These are phyloP conservation scores for Solanum chiquidenum DNA, from an alignment of 257 asterid genomes.

Conservation along the genomic window DNA sequence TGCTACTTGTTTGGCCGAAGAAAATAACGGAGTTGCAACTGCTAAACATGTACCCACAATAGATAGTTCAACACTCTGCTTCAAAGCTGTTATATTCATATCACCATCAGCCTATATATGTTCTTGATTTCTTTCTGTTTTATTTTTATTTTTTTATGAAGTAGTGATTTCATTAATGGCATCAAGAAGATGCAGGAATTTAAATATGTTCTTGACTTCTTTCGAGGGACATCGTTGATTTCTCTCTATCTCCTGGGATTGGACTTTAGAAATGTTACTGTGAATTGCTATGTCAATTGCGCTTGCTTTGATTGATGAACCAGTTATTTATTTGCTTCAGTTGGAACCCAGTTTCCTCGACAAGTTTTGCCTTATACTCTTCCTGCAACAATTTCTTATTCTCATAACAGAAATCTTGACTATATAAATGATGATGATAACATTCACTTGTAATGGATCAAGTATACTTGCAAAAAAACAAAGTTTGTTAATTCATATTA, in stretches of 20 bases:
- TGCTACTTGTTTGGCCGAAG: background rate
- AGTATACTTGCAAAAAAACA: background rate
- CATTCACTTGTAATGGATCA: background rate
- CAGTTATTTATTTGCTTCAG: constrained; percentile 76
- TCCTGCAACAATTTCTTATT: background rate
- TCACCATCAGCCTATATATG: background rate
- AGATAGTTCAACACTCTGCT: background rate
- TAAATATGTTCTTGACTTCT: background rate
- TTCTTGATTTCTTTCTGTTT: background rate
- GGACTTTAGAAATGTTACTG: background rate
- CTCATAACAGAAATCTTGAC: background rate
- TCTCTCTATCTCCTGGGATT: background rate
- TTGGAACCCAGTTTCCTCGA: constrained; percentile 83
- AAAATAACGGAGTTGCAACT: background rate
- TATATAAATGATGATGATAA: background rate
- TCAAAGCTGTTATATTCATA: background rate
- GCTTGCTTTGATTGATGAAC: constrained; percentile 4
- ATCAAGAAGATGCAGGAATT: background rate
- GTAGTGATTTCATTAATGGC: background rate
- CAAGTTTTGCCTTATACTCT: constrained; percentile 93
- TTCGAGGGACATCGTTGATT: background rate
- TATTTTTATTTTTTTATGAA: background rate
- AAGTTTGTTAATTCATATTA: background rate
- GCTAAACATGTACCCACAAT: background rate
- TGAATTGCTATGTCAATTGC: background rate